Evolutionary conservation across 2,329 filamentous ascomycete genomes (phyloP), one percentile per base, ranked within the genome.

Genomic region (Trichoderma sp.): DNA sequence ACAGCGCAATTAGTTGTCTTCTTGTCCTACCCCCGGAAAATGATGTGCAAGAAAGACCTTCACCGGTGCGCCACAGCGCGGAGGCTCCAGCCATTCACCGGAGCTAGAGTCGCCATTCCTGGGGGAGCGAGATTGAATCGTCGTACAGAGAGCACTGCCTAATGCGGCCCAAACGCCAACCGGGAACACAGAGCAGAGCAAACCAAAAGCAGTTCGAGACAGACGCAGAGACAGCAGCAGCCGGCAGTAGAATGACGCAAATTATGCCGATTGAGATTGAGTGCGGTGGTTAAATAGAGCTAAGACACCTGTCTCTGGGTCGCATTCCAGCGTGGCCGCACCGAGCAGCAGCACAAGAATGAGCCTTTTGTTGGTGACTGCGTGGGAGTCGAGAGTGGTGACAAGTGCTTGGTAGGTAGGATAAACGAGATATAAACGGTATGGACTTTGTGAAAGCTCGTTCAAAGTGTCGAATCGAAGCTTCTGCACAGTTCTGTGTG

Each of bases 71-170:
- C 57, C 57, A 60, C 57, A 26, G 14, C 24, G 24, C 45, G 45
- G 41, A 21, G 21, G 21, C 43, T 19, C 30, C 39, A 24, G 44
- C 39, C 48, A 63, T 34, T 39, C 26, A 30, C 26, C 21, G 50
- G 28, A 50, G 24, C 28, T 39, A 39, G 59, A 62, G 39, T 62
- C 50, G 50, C 47, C 60, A 63, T 63, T 55, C 28, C 21, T 41
- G 50, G 60, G 50, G 43, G 48, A 55, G 50, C 48, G 60, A 63
- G 50, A 63, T 63, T 63, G 41, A 48, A 54, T 54, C 19, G 60
- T 54, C 28, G 41, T 26, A 62, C 45, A 9, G 1, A n/a, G 21
- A 24, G 21, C 48, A 51, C 50, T n/a, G 30, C 58, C 41, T 55
- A 26, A 55, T 62, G 58, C 47, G 60, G 60, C 60, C 50, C 60